Evolutionary conservation across 2,329 filamentous ascomycete species (phyloP), one percentile per base, ranked within the genome.

Genomic region (Fusarium ramigenum): DNA sequence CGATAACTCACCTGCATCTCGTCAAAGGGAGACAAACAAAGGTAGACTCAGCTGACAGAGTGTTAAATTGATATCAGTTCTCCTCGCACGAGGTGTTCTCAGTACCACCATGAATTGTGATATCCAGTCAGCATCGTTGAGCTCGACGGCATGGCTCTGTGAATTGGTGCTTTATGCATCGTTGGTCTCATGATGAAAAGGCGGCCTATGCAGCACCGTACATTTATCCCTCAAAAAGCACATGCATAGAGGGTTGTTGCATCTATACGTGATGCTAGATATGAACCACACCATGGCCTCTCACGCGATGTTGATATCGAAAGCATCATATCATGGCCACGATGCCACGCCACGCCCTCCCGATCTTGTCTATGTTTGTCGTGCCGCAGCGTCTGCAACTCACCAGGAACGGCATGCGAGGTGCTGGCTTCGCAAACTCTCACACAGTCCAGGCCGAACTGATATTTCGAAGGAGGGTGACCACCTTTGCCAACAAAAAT

Each of bases 1-100:
- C 62, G 61, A 75, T 72, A 70, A 67, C 72, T 73, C 69, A 75
- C 62, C 61, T 73, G 69, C 72, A 73, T 70, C 43, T 40, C 28
- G 42, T 66, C 52, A 43, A 32, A 53, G 39, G 44, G 25, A 44
- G 60, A 66, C 52, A 65, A 58, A 39, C 52, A 57, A 39, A 67
- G 30, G 32, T 23, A 62, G 62, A 61, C 66, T 74, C 69, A 70
- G 72, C 68, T 74, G 72, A 70, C 63, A 25, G 57, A 37, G 25
- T 50, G 52, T 61, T 32, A 44, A 54, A 39, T 54, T 60, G 60
- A 69, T 65, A 54, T 58, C 64, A 44, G 34, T 50, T 70, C 44
- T 68, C 68, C 53, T 60, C 66, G 56, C 65, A 59, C 70, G 52
- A 49, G 54, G 58, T 59, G 54, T 57, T 34, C 23, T 34, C 39